phyloP scores from a whole-genome alignment of 1,284 basidiomycete genomes.

The Ceratobasidium sp. region DNA sequence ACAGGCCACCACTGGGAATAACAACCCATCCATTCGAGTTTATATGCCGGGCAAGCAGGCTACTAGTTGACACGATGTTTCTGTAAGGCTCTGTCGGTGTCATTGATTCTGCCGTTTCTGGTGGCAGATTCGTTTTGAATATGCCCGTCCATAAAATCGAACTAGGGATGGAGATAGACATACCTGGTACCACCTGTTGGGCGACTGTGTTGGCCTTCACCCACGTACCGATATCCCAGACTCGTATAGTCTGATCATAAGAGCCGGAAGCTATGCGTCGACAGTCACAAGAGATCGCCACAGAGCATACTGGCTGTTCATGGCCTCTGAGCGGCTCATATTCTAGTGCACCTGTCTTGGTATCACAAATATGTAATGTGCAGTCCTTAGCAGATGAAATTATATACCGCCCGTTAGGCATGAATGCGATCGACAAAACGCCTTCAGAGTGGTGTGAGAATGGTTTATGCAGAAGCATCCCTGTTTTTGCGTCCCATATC shows the following conservation, averaged over 20 bases:
- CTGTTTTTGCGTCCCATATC: conserved; percentile 11
- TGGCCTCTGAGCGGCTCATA: background rate
- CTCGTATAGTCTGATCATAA: conserved; percentile 52
- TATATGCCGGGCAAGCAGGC: background rate
- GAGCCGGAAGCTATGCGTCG: background rate
- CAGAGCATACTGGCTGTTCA: background rate
- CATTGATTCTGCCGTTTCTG: no score
- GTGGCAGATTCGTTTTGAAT: no score
- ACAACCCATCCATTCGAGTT: background rate
- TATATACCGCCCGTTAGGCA: conserved; percentile 22
- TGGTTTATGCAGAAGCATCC: background rate
- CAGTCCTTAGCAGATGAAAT: background rate
- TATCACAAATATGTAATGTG: background rate
- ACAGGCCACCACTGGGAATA: background rate
- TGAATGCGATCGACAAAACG: conserved; percentile 13
- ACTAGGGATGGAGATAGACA: background rate
- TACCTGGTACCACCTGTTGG: no score
- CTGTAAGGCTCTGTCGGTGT: background rate
- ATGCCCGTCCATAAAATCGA: background rate
- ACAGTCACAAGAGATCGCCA: background rate
- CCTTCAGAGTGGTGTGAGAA: background rate
- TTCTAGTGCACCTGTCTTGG: background rate
- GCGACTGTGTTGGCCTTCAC: no score
- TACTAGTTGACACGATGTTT: background rate
- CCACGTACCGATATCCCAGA: conserved; percentile 50